Percentiles rank a stretch among this genome's conserved stretches.
Conservation (phyloP, 805 yeast species). For the Saccharomycopsis malanga region DNA sequence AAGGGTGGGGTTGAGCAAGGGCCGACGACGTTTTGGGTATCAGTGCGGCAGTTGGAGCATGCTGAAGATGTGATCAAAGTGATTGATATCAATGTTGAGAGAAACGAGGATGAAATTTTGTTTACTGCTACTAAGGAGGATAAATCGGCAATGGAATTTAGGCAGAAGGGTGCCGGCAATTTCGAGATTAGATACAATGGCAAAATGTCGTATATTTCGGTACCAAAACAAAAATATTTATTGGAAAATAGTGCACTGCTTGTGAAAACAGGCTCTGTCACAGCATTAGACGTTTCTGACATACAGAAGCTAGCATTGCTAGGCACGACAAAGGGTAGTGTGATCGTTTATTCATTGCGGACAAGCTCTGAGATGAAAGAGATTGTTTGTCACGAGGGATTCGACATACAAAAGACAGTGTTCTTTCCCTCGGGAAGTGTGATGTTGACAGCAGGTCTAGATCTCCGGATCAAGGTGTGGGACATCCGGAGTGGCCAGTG, state of each 20-base stretch:
- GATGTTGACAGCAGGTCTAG: constrained; percentile 50
- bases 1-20: background rate
- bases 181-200: background rate
- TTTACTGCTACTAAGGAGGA: background rate
- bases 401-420: constrained; percentile 35
- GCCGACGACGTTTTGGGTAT: constrained; percentile 9
- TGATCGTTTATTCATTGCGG: constrained; percentile 3
- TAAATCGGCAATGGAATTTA: background rate
- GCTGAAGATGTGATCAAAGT: background rate
- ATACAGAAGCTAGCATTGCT: background rate
- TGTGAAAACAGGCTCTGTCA: background rate
- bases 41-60: constrained; percentile 4
- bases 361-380: background rate
- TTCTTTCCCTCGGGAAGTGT: constrained; percentile 66
- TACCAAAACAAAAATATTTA: background rate
- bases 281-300: constrained; percentile 2
- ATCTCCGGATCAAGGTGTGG: constrained; percentile 59
- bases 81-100: background rate
- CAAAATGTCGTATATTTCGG: background rate
- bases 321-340: constrained; percentile 4
- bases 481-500: constrained; percentile 39
- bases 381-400: constrained; percentile 12
- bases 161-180: background rate
- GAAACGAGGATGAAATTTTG: background rate
- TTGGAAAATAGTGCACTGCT: background rate